Evolutionary conservation across 2,329 filamentous ascomycete genomes (phyloP), one percentile per base, ranked within the genome.

Genomic region (Shiraia sp.): DNA sequence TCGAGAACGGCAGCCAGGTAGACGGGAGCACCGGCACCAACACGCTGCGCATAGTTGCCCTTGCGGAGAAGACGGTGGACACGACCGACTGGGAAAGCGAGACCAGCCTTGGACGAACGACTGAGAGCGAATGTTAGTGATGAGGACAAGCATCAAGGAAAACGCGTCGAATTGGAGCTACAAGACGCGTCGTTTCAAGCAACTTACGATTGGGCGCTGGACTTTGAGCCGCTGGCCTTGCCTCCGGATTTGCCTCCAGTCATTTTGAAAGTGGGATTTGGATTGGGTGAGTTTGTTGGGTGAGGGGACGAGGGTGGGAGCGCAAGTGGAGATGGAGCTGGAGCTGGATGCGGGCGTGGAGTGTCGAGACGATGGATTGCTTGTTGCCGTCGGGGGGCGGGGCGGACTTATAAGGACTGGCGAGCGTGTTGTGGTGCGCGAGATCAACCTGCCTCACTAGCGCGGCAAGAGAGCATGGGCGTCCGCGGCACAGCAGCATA

Each of bases 241-340:
- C 93, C 93, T 78, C 93, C 93, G 80, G 92, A 96, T 81, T 99
- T 99, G 78, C 93, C 92, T 84, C 92, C 92, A 90, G 93, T 95
- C 93, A 99, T 99, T 88, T 89, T 96, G 86, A 82, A 72, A 57
- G 73, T 68, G 65, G 68, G 73, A 68, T 59, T 69, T 65, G 61
- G 56, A 58, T 55, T 62, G 53, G 51, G 51, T 50, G 48, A 49
- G 42, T 22, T 42, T 32, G 36, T 37, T 63, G 38, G 45, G 47
- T 46, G n/a, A n/a, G n/a, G n/a, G 40, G 30, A 37, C 42, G 44
- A 43, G 48, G 38, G 45, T 28, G 34, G 51, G 32, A 40, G 51
- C 35, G 32, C 42, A 36, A 42, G 42, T 38, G 49, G 54, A 46
- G 48, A 50, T 53, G 57, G 40, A 53, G 53, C 62, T 60, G 62